Evolutionary conservation across 1,139 yeast genomes (phyloP), one percentile per base, ranked within the genome.

Genomic region (Diutina catenulata): DNA sequence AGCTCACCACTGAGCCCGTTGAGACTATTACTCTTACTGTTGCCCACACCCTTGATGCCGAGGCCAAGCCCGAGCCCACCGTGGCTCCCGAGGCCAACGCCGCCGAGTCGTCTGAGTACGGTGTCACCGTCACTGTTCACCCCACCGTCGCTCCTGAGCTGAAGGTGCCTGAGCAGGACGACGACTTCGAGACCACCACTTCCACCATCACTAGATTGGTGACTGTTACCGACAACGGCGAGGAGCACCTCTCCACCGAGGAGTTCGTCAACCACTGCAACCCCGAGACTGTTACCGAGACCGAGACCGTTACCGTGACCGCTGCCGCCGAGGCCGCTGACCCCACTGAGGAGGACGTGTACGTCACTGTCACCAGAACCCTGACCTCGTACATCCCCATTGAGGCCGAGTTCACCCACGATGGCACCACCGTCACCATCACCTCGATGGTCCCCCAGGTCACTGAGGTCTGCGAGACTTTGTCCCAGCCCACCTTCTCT

Each of bases 401-500:
- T 11, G 35, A 31, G 21, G 35, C 35, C 18, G n/a, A 21, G 14
- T 31, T 31, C 25, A 31, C 35, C 19, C 14, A 21, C 19, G 35
- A 31, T 26, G 14, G 14, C 28, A 18, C n/a, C 5, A 21, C 23
- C 24, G 25, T 31, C 25, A 31, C 35, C 35, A 19, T 31, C 13
- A 31, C 35, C 18, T 31, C 35, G 24, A 21, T 24, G 35, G 35
- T 31, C 14, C 24, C 25, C n/a, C 35, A 31, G n/a, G 35, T n/a
- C 22, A 31, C 35, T 18, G 35, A 31, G 14, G 35, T 31, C 18
- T 21, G 24, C 18, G 25, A 21, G 14, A 31, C 35, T 10, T 7
- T n/a, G 13, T 18, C 14, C 2, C 18, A 8, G 5, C 15, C 13
- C 5, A 18, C 15, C 8, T 31, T 20, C 18, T 21, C 35, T 11